Conservation (phyloP, 495 filamentous ascomycete species). For the Aspergillus nidulans region DNA sequence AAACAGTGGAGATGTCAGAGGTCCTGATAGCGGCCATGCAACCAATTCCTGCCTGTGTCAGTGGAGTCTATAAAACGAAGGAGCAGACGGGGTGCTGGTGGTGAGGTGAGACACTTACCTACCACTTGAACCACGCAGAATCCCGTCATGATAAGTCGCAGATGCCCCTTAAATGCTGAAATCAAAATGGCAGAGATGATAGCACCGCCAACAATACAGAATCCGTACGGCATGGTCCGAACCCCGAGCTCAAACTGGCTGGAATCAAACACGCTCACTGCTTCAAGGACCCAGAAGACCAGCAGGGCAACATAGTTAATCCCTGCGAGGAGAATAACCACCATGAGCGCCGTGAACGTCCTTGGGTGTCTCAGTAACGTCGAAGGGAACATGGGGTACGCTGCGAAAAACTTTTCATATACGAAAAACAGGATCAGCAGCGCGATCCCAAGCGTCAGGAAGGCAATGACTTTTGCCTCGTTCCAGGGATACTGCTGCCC, state of each 20-base stretch:
- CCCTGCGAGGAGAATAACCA: slow-evolving; percentile 1
- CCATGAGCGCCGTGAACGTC: slow-evolving; percentile 1
- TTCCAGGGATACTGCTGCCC: slow-evolving; percentile 1
- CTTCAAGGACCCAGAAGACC: slow-evolving; percentile 1
- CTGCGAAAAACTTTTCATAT: neutral
- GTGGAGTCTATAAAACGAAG: no score
- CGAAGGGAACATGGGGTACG: slow-evolving; percentile 3
- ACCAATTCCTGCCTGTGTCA: neutral
- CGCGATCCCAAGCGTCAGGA: neutral
- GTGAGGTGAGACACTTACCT: neutral
- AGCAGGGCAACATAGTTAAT: slow-evolving; percentile 1
- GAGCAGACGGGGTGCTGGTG: neutral
- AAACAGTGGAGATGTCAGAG: neutral
- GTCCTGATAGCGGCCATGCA: neutral
- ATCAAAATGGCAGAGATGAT: neutral
- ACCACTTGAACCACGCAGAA: slow-evolving; percentile 4
- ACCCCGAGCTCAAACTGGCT: neutral
- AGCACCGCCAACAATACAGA: slow-evolving; percentile 2
- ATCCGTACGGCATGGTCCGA: neutral
- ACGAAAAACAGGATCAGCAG: neutral
- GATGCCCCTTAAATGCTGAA: neutral
- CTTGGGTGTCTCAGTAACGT: neutral
- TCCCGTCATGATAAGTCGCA: slow-evolving; percentile 1
- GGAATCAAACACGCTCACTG: neutral
- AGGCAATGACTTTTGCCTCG: neutral